Conservation (phyloP, 345 rosid species). For the Odontarrhena argentea region DNA sequence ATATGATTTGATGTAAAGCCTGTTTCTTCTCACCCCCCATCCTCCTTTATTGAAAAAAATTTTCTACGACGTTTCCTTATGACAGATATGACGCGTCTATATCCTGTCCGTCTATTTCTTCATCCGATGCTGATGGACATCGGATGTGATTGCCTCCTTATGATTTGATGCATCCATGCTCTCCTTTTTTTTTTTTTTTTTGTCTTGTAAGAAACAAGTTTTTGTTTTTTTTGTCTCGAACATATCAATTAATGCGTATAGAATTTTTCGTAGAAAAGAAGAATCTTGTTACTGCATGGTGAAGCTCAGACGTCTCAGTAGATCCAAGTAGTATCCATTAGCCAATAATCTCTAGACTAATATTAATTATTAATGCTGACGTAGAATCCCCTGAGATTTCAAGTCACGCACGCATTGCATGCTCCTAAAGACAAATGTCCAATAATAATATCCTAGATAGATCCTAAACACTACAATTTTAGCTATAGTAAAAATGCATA, state of each 20-base stretch:
- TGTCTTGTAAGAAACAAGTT: neutral
- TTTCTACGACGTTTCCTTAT: slow-evolving; percentile 29
- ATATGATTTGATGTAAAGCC: slow-evolving; percentile 46
- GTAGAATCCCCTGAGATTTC: slow-evolving; percentile 34
- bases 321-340: slow-evolving; percentile 32
- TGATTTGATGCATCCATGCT: slow-evolving; percentile 44
- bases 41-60: neutral
- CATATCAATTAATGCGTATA: slow-evolving; percentile 16
- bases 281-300: slow-evolving; percentile 16
- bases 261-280: neutral
- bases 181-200: neutral
- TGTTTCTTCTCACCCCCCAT: slow-evolving; percentile 1
- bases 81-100: slow-evolving; percentile 38
- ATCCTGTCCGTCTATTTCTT: slow-evolving; percentile 36
- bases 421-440: slow-evolving; percentile 24
- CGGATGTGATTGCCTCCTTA: slow-evolving; percentile 41
- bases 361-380: slow-evolving; percentile 23
- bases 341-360: slow-evolving; percentile 8
- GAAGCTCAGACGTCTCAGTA: slow-evolving; percentile 8
- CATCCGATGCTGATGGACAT: slow-evolving; percentile 17
- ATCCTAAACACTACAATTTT: slow-evolving; percentile 6
- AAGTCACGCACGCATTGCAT: slow-evolving; percentile 40
- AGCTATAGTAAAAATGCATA: neutral
- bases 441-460: slow-evolving; percentile 16
- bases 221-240: neutral